These are phyloP conservation scores for Suillus variegatus DNA, from an alignment of 768 basidiomycete genomes.

Conservation along the genomic window DNA sequence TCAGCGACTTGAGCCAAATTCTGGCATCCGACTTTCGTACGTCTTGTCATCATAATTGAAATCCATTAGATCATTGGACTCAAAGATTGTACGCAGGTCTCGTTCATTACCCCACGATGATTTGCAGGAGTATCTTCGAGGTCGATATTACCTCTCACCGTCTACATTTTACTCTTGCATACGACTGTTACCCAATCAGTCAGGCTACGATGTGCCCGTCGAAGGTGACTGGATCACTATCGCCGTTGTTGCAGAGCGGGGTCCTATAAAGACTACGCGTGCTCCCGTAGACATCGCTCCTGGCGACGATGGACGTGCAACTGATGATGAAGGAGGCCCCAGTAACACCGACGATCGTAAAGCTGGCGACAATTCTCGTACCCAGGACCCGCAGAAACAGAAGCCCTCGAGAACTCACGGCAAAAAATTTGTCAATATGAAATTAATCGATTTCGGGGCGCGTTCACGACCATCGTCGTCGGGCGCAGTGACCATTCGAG, in stretches of 20 bases:
- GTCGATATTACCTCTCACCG: slow-evolving; percentile 86
- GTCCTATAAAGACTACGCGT: slow-evolving; percentile 71
- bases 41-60: slow-evolving; percentile 30
- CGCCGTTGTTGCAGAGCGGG: slow-evolving; percentile 91
- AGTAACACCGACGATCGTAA: slow-evolving; percentile 6
- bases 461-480: slow-evolving; percentile 55
- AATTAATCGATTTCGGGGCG: slow-evolving; percentile 79
- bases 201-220: slow-evolving; percentile 89
- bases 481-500: slow-evolving; percentile 60
- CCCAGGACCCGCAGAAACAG: slow-evolving; percentile 24
- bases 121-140: slow-evolving; percentile 77
- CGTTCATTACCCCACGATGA: slow-evolving; percentile 74
- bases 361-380: slow-evolving; percentile 13
- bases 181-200: slow-evolving; percentile 73
- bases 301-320: slow-evolving; percentile 44
- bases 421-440: slow-evolving; percentile 85
- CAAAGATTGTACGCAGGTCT: slow-evolving; percentile 46
- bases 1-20: slow-evolving; percentile 84
- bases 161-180: slow-evolving; percentile 87
- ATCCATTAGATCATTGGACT: not conserved
- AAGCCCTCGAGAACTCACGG: slow-evolving; percentile 49
- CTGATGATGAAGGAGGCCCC: slow-evolving; percentile 26
- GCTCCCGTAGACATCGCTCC: slow-evolving; percentile 58
- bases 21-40: slow-evolving; percentile 80
- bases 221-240: slow-evolving; percentile 95